Percentiles rank a stretch among this genome's conserved stretches.
Evolutionary conservation across 2,329 filamentous ascomycete species (phyloP).

Genomic region (Fusarium tanahbumbuense): DNA sequence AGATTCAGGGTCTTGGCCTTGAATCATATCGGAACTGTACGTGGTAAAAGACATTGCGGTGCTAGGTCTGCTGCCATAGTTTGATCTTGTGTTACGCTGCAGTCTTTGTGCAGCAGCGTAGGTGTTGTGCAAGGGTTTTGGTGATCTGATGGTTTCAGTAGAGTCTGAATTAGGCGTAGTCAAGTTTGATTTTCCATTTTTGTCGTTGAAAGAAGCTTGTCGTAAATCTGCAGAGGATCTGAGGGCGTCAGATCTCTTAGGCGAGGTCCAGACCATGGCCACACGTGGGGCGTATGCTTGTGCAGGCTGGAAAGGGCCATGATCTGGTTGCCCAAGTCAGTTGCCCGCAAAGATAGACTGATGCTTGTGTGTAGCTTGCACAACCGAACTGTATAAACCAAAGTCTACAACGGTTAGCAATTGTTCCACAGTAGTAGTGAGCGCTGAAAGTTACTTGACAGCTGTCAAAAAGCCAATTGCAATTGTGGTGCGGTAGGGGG

Average conservation of each 20-base stretch:
- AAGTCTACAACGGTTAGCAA: slow-evolving; percentile 69
- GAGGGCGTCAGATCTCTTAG: slow-evolving; percentile 14
- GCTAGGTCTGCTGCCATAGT: slow-evolving; percentile 21
- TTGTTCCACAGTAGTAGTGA: not conserved
- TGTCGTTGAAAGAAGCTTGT: slow-evolving; percentile 12
- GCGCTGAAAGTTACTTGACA: not conserved
- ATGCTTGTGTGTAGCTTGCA: slow-evolving; percentile 85
- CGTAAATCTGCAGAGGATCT: not conserved
- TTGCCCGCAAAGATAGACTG: slow-evolving; percentile 78
- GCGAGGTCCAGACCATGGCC: slow-evolving; percentile 55
- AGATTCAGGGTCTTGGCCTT: slow-evolving; percentile 14
- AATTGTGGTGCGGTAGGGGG: not conserved
- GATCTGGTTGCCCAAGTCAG: slow-evolving; percentile 50
- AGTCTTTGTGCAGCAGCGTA: slow-evolving; percentile 6
- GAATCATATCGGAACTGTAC: slow-evolving; percentile 37
- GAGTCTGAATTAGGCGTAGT: slow-evolving; percentile 9
- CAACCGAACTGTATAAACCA: slow-evolving; percentile 78
- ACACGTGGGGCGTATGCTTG: slow-evolving; percentile 49
- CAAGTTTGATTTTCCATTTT: slow-evolving; percentile 22
- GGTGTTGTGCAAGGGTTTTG: slow-evolving; percentile 8
- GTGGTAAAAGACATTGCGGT: slow-evolving; percentile 40
- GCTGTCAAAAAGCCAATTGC: not conserved
- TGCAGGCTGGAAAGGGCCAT: slow-evolving; percentile 38
- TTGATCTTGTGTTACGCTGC: slow-evolving; percentile 6
- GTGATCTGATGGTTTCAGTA: slow-evolving; percentile 13